phyloP scores from a whole-genome alignment of 768 basidiomycete species.

The Galerina marginata region DNA sequence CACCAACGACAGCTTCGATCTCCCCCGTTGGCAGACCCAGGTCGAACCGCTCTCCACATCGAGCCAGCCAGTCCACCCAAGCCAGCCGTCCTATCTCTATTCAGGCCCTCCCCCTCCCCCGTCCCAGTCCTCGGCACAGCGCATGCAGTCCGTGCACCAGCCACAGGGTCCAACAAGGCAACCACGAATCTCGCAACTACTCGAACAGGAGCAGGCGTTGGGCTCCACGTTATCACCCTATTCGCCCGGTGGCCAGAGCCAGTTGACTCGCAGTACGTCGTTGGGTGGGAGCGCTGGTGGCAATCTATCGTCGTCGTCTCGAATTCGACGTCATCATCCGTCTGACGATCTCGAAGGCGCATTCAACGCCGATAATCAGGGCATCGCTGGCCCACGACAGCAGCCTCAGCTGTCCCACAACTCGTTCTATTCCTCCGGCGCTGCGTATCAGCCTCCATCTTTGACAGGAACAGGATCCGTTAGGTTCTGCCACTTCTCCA shows the following conservation, averaged over 20 bases:
- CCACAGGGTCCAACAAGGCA: slow-evolving; percentile 46
- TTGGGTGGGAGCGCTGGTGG: slow-evolving; percentile 53
- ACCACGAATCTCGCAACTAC: slow-evolving; percentile 67
- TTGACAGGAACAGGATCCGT: slow-evolving; percentile 38
- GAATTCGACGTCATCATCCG: slow-evolving; percentile 68
- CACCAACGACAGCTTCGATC: slow-evolving; percentile 82
- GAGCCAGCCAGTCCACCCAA: slow-evolving; percentile 57
- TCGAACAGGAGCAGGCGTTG: slow-evolving; percentile 66
- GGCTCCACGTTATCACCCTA: slow-evolving; percentile 51
- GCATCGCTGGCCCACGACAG: slow-evolving; percentile 41
- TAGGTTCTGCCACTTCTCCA: slow-evolving; percentile 40
- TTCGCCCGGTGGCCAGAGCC: slow-evolving; percentile 53
- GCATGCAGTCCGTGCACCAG: slow-evolving; percentile 57
- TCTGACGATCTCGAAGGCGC: slow-evolving; percentile 70
- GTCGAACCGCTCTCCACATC: slow-evolving; percentile 58
- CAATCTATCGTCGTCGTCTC: slow-evolving; percentile 42
- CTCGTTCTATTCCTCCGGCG: slow-evolving; percentile 63
- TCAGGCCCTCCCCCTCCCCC: slow-evolving; percentile 61
- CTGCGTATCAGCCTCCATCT: slow-evolving; percentile 63
- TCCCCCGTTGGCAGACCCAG: slow-evolving; percentile 77
- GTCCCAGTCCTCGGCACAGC: slow-evolving; percentile 47
- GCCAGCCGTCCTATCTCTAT: slow-evolving; percentile 58
- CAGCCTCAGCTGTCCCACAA: slow-evolving; percentile 48
- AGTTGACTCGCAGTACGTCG: slow-evolving; percentile 72
- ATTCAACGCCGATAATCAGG: slow-evolving; percentile 44